These are phyloP conservation scores for Fomitopsis pinicola DNA, from an alignment of 1,284 basidiomycete genomes.

Conservation along the genomic window DNA sequence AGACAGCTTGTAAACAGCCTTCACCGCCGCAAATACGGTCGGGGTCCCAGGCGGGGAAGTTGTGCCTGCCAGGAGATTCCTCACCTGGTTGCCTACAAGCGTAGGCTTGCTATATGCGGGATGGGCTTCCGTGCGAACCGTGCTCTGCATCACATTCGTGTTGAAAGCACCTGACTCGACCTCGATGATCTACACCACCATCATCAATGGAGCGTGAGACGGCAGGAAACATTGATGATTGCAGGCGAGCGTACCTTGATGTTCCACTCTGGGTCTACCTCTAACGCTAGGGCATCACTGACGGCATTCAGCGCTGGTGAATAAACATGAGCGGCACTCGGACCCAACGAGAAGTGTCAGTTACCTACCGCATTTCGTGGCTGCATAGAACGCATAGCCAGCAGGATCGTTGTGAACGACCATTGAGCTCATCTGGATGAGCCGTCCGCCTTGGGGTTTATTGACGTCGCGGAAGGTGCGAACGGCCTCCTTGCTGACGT, in stretches of 20 bases:
- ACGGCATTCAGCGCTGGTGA: slow-evolving; percentile 24
- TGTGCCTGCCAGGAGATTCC: not conserved
- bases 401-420: slow-evolving; percentile 18
- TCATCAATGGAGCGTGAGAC: not conserved
- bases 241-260: slow-evolving; percentile 27
- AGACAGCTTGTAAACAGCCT: slow-evolving; percentile 1
- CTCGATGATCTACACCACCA: slow-evolving; percentile 4
- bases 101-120: not conserved
- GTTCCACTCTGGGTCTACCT: slow-evolving; percentile 37
- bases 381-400: slow-evolving; percentile 25
- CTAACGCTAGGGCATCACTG: slow-evolving; percentile 26
- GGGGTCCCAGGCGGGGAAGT: not conserved
- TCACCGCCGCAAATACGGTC: not conserved
- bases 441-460: slow-evolving; percentile 24
- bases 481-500: slow-evolving; percentile 30
- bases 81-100: not conserved
- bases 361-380: slow-evolving; percentile 20
- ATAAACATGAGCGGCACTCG: too few species aligned
- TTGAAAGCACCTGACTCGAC: slow-evolving; percentile 5
- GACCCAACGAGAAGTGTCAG: too few species aligned
- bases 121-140: not conserved
- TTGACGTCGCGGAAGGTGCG: slow-evolving; percentile 33
- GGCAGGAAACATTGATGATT: not conserved
- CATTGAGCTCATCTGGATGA: slow-evolving; percentile 26
- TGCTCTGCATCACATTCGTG: not conserved